Base-by-base conservation (phyloP, 208 protist species). In the Trypanosoma grayi region DNA sequence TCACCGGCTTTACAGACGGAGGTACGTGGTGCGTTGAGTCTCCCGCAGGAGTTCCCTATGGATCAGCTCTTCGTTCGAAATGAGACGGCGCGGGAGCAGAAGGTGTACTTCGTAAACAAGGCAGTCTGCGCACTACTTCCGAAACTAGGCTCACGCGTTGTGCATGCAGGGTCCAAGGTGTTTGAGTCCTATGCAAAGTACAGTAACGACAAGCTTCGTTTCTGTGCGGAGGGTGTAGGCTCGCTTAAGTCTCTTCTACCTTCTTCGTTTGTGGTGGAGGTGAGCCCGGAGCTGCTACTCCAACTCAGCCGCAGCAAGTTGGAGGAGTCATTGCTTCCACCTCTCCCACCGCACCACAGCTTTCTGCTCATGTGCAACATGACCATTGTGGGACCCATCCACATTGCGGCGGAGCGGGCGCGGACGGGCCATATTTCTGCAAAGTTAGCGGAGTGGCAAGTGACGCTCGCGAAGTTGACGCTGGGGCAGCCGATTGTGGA, bases 101-200 rank as follows among this genome's bases (percentile, higher is more conserved):
- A 96, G 59, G 60, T 94, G 0, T 96, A 93, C 67, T 86, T 80
- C 55, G 81, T 84, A 39, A 80, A 79, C 60, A 59, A 65, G 20
- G 75, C 66, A 45, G 70, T 73, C 11, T 73, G 80, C 36, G 66
- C 25, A 41, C 47, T 96, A 40, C 73, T 70, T 30, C 54, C 65
- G 14, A 66, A 73, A 70, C 77, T 92, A 13, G 83, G 83, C 50
- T 45, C 69, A 43, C 81, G 86, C 36, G 76, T 93, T 28, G 73
- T 85, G 60, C 66, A 87, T 50, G 90, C 90, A 14, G 90, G 90
- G n/a, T 63, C 70, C 41, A 93, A 94, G 55, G 62, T 93, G 47
- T 79, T 96, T 62, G 90, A 96, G 70, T 72, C 89, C 4, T 83
- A 79, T 44, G 58, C 74, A 20, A 95, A 92, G 75, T 82, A 91